Percentiles rank a stretch among this genome's conserved stretches.
phyloP scores from a whole-genome alignment of 2,329 filamentous ascomycete species.

The Sporothrix pallida region DNA sequence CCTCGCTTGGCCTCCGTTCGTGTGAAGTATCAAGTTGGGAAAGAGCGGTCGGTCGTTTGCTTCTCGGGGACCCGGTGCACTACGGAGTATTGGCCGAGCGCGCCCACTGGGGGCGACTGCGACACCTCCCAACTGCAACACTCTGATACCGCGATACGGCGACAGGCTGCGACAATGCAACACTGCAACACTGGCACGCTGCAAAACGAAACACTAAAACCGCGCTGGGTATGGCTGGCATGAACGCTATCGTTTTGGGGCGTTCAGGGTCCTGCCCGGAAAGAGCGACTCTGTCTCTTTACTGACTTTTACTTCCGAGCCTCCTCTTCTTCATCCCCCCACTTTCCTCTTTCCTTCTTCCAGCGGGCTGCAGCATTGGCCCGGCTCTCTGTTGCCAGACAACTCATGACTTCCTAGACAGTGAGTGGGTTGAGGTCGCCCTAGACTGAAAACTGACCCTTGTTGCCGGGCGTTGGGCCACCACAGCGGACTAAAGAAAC shows the following conservation, averaged over 20 bases:
- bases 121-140: not conserved
- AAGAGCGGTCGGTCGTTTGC: not conserved
- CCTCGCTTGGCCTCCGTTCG: not conserved
- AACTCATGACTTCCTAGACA: not conserved
- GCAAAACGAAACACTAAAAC: slow-evolving; percentile 5
- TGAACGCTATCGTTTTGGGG: not conserved
- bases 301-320: too few species aligned
- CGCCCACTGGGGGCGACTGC: not conserved
- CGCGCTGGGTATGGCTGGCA: slow-evolving; percentile 7
- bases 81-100: slow-evolving; percentile 2
- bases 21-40: not conserved
- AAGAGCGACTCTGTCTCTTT: not conserved
- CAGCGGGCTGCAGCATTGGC: slow-evolving; percentile 3
- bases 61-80: not conserved
- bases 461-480: slow-evolving; percentile 17
- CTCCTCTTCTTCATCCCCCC: not conserved
- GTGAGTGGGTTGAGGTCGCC: too few species aligned
- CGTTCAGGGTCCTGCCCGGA: slow-evolving; percentile 6
- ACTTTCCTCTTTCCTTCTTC: slow-evolving; percentile 10
- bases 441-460: not conserved
- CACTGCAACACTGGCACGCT: not conserved
- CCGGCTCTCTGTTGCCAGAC: slow-evolving; percentile 4
- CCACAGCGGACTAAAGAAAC: not conserved
- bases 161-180: not conserved
- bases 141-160: not conserved